A percentile compares a stretch with the other conserved stretches of the same genome.
phyloP scores from a whole-genome alignment of 352 stramenopile species.

The Globisporangium acanthophoron region DNA sequence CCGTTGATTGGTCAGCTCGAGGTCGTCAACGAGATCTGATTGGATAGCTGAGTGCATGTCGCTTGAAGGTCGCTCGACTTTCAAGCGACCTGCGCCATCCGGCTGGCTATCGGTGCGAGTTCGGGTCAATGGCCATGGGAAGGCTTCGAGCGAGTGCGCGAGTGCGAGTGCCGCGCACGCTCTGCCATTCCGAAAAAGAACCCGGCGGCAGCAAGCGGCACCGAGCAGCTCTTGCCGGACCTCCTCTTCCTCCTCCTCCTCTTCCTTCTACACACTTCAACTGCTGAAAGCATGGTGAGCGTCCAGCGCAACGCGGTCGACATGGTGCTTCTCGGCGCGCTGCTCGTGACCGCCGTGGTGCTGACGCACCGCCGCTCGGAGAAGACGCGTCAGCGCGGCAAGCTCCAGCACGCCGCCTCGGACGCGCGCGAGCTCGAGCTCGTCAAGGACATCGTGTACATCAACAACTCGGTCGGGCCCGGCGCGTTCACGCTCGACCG shows the following conservation, averaged over 20 bases:
- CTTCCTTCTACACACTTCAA: not conserved
- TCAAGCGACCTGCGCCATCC: not conserved
- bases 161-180: not conserved
- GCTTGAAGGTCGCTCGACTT: no score
- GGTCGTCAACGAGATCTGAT: not conserved
- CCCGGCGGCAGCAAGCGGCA: not conserved
- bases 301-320: conserved; percentile 31
- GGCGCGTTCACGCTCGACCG: conserved; percentile 39
- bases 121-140: no score
- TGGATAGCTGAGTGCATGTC: not conserved
- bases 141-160: not conserved
- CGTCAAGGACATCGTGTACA: conserved; percentile 83
- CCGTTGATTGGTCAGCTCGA: not conserved
- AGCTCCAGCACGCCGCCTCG: conserved; percentile 37
- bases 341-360: conserved; percentile 41
- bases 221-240: not conserved
- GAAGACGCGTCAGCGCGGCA: conserved; percentile 30
- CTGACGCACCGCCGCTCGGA: conserved; percentile 43
- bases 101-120: not conserved
- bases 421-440: conserved; percentile 67
- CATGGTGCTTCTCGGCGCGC: conserved; percentile 34
- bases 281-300: conserved; percentile 29
- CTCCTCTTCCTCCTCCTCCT: not conserved
- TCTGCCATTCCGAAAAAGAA: conserved; percentile 1
- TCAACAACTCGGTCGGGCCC: conserved; percentile 61